Evolutionary conservation across 306 rosid genomes (phyloP).

Genomic region (Sindora glabra): DNA sequence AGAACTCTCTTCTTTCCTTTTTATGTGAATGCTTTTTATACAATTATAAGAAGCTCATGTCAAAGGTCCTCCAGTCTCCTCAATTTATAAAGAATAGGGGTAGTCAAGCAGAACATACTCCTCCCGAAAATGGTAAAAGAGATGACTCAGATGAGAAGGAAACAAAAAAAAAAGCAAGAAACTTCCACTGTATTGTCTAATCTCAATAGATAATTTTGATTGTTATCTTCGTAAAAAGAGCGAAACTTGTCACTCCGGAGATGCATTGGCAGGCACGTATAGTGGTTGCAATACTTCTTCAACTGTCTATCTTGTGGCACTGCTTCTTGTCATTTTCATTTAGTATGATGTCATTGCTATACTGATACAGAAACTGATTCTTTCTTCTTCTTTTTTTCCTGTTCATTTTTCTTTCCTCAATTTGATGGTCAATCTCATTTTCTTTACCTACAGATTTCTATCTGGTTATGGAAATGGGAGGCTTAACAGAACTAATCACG

Average conservation of each 20-base stretch:
- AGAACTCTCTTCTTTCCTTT: constrained; percentile 13
- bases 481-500: no score
- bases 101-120: background rate
- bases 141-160: constrained; percentile 28
- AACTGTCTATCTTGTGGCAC: constrained; percentile 7
- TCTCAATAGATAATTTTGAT: constrained; percentile 5
- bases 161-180: constrained; percentile 41
- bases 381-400: constrained; percentile 4
- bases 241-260: constrained; percentile 42
- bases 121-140: constrained; percentile 11
- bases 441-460: background rate
- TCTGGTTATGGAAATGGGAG: no score
- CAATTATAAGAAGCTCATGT: constrained; percentile 28
- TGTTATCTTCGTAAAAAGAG: constrained; percentile 25
- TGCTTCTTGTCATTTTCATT: constrained; percentile 33
- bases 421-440: background rate
- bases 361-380: background rate
- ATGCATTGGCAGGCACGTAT: constrained; percentile 57
- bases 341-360: constrained; percentile 24
- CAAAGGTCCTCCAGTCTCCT: constrained; percentile 14
- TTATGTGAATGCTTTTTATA: background rate
- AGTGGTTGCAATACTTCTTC: constrained; percentile 35
- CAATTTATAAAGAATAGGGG: constrained; percentile 37
- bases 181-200: background rate
- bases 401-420: background rate